Conservation (phyloP, 305 asterid species). For the Lippia alba region DNA sequence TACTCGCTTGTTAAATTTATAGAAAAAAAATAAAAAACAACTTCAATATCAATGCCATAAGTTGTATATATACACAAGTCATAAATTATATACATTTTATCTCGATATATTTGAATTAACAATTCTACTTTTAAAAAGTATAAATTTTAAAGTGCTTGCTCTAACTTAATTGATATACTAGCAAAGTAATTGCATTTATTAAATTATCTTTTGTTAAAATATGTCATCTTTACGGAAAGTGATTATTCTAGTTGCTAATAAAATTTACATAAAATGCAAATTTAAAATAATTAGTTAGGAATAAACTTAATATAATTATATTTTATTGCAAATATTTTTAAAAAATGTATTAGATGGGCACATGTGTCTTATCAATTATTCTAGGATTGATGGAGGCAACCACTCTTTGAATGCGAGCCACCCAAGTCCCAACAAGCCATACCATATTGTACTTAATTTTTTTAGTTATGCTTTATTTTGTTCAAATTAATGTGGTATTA, state of each 20-base stretch:
- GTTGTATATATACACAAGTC: too few relatives aligned
- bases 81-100: background rate
- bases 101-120: background rate
- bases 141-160: background rate
- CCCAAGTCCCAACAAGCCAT: constrained; percentile 3
- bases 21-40: too few relatives aligned
- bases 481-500: background rate
- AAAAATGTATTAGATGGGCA: too few relatives aligned
- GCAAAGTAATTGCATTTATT: background rate
- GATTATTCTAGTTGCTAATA: background rate
- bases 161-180: background rate
- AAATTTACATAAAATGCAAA: background rate
- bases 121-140: background rate
- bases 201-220: background rate
- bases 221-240: background rate
- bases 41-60: too few relatives aligned
- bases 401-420: background rate
- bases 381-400: background rate
- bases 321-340: too few relatives aligned
- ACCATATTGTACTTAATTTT: background rate
- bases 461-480: background rate
- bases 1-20: too few relatives aligned
- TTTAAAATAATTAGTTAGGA: too few relatives aligned
- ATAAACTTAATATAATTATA: too few relatives aligned
- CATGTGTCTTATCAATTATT: background rate